Conservation (phyloP, 2,329 filamentous ascomycete species). For the Arthrinium phaeospermum region DNA sequence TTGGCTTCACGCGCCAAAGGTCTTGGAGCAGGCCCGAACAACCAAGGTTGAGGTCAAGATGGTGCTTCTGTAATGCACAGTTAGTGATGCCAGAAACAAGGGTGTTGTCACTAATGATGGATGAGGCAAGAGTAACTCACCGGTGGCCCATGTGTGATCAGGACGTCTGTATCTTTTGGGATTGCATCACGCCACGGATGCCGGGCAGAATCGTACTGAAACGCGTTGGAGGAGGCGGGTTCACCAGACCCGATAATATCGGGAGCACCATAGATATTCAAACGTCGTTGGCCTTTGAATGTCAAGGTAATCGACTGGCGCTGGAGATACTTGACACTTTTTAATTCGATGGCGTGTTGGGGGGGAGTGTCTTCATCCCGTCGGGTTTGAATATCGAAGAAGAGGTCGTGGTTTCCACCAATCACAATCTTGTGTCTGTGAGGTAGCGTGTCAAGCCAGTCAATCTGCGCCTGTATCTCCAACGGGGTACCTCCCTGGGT, state of each 20-base stretch:
- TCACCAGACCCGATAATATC: conserved; percentile 81
- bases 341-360: conserved; percentile 65
- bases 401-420: conserved; percentile 88
- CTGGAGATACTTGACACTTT: conserved; percentile 76
- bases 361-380: conserved; percentile 59
- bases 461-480: conserved; percentile 81
- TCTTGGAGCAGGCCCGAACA: conserved; percentile 75
- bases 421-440: conserved; percentile 84
- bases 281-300: conserved; percentile 62
- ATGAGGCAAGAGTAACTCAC: conserved; percentile 41
- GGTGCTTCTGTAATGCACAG: conserved; percentile 57
- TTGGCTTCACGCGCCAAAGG: conserved; percentile 74
- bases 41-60: conserved; percentile 72
- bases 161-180: conserved; percentile 74
- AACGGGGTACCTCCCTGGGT: conserved; percentile 72
- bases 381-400: conserved; percentile 73
- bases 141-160: conserved; percentile 83
- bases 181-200: conserved; percentile 77
- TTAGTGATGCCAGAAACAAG: neutral
- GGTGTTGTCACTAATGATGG: neutral
- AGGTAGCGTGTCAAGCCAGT: conserved; percentile 79
- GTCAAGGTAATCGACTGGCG: conserved; percentile 68
- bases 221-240: conserved; percentile 65
- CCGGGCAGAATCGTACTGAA: conserved; percentile 71
- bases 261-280: conserved; percentile 81